Evolutionary conservation across 371 early-diverging fungal genomes (phyloP).

Genomic region (Syncephalastrum monosporum): DNA sequence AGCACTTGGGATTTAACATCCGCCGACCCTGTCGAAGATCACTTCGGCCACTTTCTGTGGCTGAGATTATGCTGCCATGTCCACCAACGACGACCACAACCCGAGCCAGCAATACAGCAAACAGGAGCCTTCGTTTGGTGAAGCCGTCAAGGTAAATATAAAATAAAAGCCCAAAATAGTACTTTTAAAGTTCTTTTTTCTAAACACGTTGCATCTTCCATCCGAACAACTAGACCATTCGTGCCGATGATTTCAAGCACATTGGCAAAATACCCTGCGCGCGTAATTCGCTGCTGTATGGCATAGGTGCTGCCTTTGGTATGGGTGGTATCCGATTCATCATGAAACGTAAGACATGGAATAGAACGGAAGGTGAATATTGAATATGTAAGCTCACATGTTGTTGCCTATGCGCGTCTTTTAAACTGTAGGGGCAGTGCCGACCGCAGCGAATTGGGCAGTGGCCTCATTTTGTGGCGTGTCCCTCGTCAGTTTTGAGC

Average conservation of each 20-base stretch:
- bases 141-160: slow-evolving; percentile 10
- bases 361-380: not conserved
- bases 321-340: slow-evolving; percentile 41
- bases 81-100: slow-evolving; percentile 1
- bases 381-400: not conserved
- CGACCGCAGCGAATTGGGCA: slow-evolving; percentile 50
- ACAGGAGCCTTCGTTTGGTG: slow-evolving; percentile 13
- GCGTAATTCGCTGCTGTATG: slow-evolving; percentile 45
- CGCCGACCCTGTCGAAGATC: too few relatives aligned
- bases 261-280: slow-evolving; percentile 50
- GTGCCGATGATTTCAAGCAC: slow-evolving; percentile 46
- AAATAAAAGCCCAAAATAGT: too few relatives aligned
- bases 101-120: not conserved
- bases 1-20: too few relatives aligned
- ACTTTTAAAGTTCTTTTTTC: too few relatives aligned
- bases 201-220: too few relatives aligned
- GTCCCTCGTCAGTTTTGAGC: slow-evolving; percentile 39
- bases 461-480: slow-evolving; percentile 47
- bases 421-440: slow-evolving; percentile 16
- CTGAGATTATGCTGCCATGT: too few relatives aligned
- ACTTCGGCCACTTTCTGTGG: too few relatives aligned
- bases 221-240: slow-evolving; percentile 32
- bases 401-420: not conserved
- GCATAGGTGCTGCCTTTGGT: slow-evolving; percentile 46
- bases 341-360: slow-evolving; percentile 25